Base-by-base conservation (phyloP, 176 grass and related monocot species). In the Puya raimondii region DNA sequence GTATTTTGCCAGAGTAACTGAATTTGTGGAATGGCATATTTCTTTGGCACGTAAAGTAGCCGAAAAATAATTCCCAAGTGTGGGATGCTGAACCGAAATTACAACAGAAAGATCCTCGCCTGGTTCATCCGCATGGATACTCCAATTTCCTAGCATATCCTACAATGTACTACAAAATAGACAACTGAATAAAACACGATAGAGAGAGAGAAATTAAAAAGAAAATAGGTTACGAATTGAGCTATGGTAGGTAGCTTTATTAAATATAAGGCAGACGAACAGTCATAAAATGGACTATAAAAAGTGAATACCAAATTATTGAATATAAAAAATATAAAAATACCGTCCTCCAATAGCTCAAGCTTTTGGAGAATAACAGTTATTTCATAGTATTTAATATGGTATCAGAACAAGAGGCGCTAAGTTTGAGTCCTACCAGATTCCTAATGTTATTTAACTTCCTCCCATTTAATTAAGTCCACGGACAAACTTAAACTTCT, bases 71-170 rank as follows among this genome's bases (percentile, higher is more conserved):
- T 90, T 84, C 10, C 86, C 89, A 53, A 89, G 93, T 47, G 84
- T 90, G 65, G 86, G 86, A 70, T 97, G 93, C 51, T 92, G 74
- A 65, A 92, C 86, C 33, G 84, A 89, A 78, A 96, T 92, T 70
- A 72, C 74, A 63, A 92, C 81, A 71, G 85, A 90, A 1, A 97
- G 84, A 56, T 72, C 80, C 64, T 92, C 65, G 26, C 77, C 81
- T 66, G 93, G 93, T 66, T 80, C 77, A 48, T 85, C 71, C 65
- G 81, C 79, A 58, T 29, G 70, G 22, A 97, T 81, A 76, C 68
- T 85, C 93, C 93, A 97, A 85, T 79, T 90, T 74, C 86, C 89
- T 33, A 72, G 68, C 93, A 97, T 97, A 78, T 97, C 93, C 93
- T 97, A 72, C 11, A 71, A 48, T 17, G 77, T 66, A 63, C 50